Evolutionary conservation across 2,329 filamentous ascomycete genomes (phyloP), one percentile per base, ranked within the genome.

Genomic region (Hirsutella minnesotensis): DNA sequence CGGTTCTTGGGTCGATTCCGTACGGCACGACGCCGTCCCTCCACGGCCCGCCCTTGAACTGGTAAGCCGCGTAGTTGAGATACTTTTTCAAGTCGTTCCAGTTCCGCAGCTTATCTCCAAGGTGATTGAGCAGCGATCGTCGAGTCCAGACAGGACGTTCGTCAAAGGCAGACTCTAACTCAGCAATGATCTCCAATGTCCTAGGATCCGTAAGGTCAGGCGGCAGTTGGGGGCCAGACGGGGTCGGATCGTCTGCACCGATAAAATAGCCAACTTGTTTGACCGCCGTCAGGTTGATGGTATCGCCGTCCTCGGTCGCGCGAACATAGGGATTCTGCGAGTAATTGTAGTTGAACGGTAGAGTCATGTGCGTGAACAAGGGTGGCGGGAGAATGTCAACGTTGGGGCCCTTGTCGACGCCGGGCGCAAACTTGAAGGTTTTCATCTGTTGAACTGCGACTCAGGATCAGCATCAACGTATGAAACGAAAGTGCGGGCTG

Each of bases 1-100:
- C 81, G 13, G 66, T 74, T 30, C 92, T 78, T 3, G 92, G 92
- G 57, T 98, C 92, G 18, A 94, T 63, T 9, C 90, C 90, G 59
- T 89, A 92, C 38, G 75, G 79, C 49, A 95, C 78, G 42, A 95
- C 79, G 3, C 85, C 81, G 59, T 96, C 89, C 49, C 87, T 77
- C 83, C 87, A 98, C 0, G 92, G 89, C 0, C 92, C 92, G 19
- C 84, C 87, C 46, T 84, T 83, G 70, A 96, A 95, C 62, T 89
- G 86, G 64, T 95, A 98, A 9, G 85, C 88, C 4, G 86, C 79
- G 53, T 92, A 90, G 48, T 87, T 83, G 41, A 89, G 75, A 38
- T 85, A 85, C 56, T 83, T 75, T 53, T 86, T 83, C 46, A 95
- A 62, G 35, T 73, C 63, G 45, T 74, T 73, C 58, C 69, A 76